These are phyloP conservation scores for Alloascoidea africana DNA, from an alignment of 805 yeast species.

Conservation along the genomic window DNA sequence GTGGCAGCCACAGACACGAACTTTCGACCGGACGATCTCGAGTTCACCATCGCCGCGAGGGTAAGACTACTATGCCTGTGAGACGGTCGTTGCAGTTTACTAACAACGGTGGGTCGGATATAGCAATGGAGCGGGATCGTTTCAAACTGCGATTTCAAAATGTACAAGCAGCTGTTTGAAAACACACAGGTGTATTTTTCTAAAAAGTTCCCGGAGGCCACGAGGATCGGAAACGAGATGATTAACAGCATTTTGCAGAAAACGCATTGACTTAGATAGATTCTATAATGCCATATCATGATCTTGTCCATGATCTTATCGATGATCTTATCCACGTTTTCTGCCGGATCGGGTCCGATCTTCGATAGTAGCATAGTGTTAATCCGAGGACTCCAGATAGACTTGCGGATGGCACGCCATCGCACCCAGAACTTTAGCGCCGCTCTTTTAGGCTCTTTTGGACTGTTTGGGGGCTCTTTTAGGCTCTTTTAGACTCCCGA, in stretches of 20 bases:
- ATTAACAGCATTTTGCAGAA: slow-evolving; percentile 68
- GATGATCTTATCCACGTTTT: too few species aligned
- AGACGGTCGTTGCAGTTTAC: not conserved
- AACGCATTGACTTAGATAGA: too few species aligned
- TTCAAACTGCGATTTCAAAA: slow-evolving; percentile 53
- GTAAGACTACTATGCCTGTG: slow-evolving; percentile 10
- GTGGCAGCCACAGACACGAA: slow-evolving; percentile 52
- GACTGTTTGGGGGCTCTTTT: too few species aligned
- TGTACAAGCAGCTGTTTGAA: slow-evolving; percentile 62
- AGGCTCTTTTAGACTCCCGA: too few species aligned
- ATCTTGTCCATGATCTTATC: too few species aligned
- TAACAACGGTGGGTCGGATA: not conserved
- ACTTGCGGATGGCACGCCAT: too few species aligned
- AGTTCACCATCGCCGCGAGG: slow-evolving; percentile 83
- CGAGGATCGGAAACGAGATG: slow-evolving; percentile 85
- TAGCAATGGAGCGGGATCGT: slow-evolving; percentile 68
- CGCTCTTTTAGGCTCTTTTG: too few species aligned
- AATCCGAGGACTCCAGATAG: too few species aligned
- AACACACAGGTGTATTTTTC: slow-evolving; percentile 69
- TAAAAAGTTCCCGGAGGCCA: slow-evolving; percentile 83
- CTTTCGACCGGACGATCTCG: slow-evolving; percentile 81
- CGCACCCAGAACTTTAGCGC: too few species aligned
- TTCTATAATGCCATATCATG: too few species aligned
- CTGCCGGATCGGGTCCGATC: too few species aligned
- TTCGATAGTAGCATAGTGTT: too few species aligned